A percentile compares a stretch with the other conserved stretches of the same genome.
Evolutionary conservation across 2,329 filamentous ascomycete species (phyloP).

Genomic region (Aspergillus cejpii): DNA sequence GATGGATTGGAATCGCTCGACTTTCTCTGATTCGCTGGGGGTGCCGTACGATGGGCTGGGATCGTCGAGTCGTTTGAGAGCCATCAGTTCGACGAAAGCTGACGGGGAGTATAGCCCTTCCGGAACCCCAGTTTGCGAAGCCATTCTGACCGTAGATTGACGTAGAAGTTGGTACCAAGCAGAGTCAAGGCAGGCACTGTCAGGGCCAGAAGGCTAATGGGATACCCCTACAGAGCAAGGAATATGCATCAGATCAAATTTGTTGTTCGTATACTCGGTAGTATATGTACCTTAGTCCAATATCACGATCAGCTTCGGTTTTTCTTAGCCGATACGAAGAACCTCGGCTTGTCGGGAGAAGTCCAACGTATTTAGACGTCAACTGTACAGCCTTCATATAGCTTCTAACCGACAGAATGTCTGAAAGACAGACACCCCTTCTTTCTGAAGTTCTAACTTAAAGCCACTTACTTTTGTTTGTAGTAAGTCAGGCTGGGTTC

Average conservation of each 20-base stretch:
- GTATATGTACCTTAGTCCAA: background rate
- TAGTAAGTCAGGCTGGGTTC: too few species aligned
- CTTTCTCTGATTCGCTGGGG: slow-evolving; percentile 19
- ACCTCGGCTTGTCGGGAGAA: slow-evolving; percentile 3
- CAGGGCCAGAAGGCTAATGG: too few species aligned
- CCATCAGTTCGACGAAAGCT: slow-evolving; percentile 30
- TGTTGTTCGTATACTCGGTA: background rate
- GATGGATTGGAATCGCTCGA: slow-evolving; percentile 27
- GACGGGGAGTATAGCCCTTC: slow-evolving; percentile 11
- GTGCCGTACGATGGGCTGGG: slow-evolving; percentile 7
- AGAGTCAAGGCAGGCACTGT: background rate
- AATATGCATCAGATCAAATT: background rate
- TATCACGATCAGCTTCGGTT: background rate
- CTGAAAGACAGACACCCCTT: too few species aligned
- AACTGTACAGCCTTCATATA: background rate
- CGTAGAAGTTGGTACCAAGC: background rate
- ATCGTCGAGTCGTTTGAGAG: slow-evolving; percentile 24
- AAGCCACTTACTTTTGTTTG: too few species aligned
- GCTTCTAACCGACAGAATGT: background rate
- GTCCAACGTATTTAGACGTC: background rate
- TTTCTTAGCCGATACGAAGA: slow-evolving; percentile 1
- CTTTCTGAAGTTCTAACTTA: too few species aligned
- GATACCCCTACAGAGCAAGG: background rate
- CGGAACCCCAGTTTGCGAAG: slow-evolving; percentile 7
- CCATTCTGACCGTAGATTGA: too few species aligned